Percentiles rank a stretch among this genome's conserved stretches.
These are phyloP conservation scores for Borovskyia barvae DNA, from an alignment of 208 protist genomes.

Conservation along the genomic window DNA sequence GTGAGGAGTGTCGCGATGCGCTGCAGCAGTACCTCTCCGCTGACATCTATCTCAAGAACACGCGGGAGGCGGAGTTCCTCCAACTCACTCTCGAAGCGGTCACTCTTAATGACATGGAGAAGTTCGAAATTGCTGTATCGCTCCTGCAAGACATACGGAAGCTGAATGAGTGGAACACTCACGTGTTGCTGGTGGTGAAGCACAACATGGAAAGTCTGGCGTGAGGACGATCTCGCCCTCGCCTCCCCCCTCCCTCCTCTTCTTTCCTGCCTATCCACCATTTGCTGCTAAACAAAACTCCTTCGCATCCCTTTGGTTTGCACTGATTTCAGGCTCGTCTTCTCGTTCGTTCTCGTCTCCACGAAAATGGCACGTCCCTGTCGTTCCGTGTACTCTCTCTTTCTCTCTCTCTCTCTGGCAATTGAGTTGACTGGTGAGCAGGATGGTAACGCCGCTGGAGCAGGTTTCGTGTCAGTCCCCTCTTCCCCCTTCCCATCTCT, in stretches of 20 bases:
- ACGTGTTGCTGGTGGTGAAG: constrained; percentile 79
- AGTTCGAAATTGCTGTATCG: constrained; percentile 77
- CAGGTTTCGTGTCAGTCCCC: no score
- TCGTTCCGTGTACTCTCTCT: neutral
- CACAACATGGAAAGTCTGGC: constrained; percentile 81
- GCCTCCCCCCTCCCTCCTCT: neutral
- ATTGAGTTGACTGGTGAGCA: neutral
- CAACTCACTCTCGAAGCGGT: constrained; percentile 69
- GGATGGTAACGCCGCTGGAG: neutral
- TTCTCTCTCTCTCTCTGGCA: neutral
- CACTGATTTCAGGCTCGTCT: neutral
- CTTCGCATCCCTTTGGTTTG: no score
- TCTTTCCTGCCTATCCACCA: neutral
- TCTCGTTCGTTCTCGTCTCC: neutral
- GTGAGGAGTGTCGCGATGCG: constrained; percentile 65
- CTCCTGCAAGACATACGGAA: constrained; percentile 70
- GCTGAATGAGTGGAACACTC: constrained; percentile 86
- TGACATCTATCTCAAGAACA: constrained; percentile 80
- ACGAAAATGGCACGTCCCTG: no score
- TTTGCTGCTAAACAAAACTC: no score
- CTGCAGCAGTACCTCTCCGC: constrained; percentile 59
- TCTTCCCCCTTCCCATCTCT: neutral
- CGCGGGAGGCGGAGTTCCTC: constrained; percentile 75
- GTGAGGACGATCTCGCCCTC: constrained; percentile 17
- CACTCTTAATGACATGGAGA: constrained; percentile 63